These are phyloP conservation scores for Arxiozyma telluris DNA, from an alignment of 1,139 yeast genomes.

Conservation along the genomic window DNA sequence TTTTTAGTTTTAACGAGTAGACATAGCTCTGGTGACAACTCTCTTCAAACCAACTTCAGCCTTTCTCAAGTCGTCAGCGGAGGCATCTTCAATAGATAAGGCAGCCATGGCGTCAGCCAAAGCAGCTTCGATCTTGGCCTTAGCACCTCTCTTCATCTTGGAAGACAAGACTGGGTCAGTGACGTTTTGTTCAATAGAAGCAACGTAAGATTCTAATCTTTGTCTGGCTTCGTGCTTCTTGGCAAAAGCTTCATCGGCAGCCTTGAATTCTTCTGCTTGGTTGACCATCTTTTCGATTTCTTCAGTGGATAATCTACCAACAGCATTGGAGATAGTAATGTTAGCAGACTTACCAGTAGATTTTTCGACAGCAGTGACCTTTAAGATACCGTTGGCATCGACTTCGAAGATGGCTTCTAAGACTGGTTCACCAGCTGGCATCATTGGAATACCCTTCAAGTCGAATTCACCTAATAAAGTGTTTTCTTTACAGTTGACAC, in stretches of 20 bases:
- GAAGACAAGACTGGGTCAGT: slow-evolving; percentile 98
- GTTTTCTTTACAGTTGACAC: slow-evolving; percentile 99
- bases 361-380: slow-evolving; percentile 99
- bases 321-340: slow-evolving; percentile 99
- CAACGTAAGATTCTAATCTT: slow-evolving; percentile 97
- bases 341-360: slow-evolving; percentile 98
- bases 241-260: slow-evolving; percentile 98
- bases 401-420: slow-evolving; percentile 99
- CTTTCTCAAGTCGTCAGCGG: slow-evolving; percentile 97
- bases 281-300: slow-evolving; percentile 98
- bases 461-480: slow-evolving; percentile 99
- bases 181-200: slow-evolving; percentile 93
- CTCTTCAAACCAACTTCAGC: slow-evolving; percentile 99
- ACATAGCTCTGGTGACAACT: slow-evolving; percentile 99
- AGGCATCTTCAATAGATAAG: slow-evolving; percentile 91
- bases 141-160: slow-evolving; percentile 95
- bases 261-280: slow-evolving; percentile 98
- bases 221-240: slow-evolving; percentile 99
- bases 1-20: slow-evolving; percentile 97
- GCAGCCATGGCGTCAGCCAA: slow-evolving; percentile 98
- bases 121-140: slow-evolving; percentile 97
- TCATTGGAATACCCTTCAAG: slow-evolving; percentile 97
- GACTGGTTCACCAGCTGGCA: slow-evolving; percentile 99
- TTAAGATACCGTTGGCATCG: slow-evolving; percentile 99
- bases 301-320: slow-evolving; percentile 95